Evolutionary conservation across 2,329 filamentous ascomycete species (phyloP).

Genomic region (Eurotiales sp.): DNA sequence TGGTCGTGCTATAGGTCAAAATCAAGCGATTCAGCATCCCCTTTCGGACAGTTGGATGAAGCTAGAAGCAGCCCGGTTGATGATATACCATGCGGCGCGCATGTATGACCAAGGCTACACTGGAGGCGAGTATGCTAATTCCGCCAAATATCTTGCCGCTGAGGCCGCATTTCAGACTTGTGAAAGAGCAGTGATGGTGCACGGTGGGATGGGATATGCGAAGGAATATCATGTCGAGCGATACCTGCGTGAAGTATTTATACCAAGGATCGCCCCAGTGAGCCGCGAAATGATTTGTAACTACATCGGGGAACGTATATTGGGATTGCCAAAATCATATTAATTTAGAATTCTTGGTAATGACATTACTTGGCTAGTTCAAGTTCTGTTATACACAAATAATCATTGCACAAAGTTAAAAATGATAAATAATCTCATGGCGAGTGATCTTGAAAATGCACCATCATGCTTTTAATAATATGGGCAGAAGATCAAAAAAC

Average conservation of each 20-base stretch:
- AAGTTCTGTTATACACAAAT: no score
- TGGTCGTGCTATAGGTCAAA: constrained; percentile 50
- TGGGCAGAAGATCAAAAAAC: no score
- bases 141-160: constrained; percentile 56
- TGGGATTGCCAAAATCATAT: constrained; percentile 35
- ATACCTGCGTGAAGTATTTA: constrained; percentile 55
- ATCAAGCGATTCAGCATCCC: constrained; percentile 55
- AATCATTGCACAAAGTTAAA: no score
- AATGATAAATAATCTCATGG: no score
- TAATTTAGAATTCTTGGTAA: constrained; percentile 15
- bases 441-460: no score
- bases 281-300: constrained; percentile 46
- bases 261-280: constrained; percentile 56
- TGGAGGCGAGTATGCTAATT: constrained; percentile 54
- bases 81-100: constrained; percentile 55
- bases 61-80: constrained; percentile 55
- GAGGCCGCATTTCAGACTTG: constrained; percentile 57
- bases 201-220: constrained; percentile 59
- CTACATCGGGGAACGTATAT: constrained; percentile 35
- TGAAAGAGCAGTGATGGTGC: constrained; percentile 51
- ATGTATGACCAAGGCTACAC: constrained; percentile 52
- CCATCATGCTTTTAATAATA: no score
- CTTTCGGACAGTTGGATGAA: constrained; percentile 55
- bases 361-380: no score
- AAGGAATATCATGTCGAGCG: constrained; percentile 57